These are phyloP conservation scores for Skeletonema marinoi DNA, from an alignment of 108 stramenopile genomes.

Conservation along the genomic window DNA sequence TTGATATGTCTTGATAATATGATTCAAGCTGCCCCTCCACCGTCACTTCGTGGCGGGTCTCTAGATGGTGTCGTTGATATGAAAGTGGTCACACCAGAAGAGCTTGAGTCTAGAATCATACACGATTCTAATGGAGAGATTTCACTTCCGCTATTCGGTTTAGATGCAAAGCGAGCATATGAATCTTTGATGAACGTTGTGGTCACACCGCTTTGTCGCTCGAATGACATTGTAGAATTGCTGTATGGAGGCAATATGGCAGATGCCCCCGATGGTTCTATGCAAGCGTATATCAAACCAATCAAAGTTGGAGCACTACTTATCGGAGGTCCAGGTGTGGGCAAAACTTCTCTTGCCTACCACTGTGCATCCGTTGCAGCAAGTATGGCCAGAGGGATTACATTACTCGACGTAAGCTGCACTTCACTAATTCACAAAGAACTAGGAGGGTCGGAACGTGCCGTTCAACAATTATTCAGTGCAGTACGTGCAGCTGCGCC, in stretches of 20 bases:
- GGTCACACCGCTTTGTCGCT: slow-evolving; percentile 75
- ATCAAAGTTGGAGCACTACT: slow-evolving; percentile 79
- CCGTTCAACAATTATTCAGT: slow-evolving; percentile 63
- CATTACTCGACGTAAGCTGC: slow-evolving; percentile 82
- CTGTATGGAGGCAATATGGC: slow-evolving; percentile 35
- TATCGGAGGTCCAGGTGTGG: slow-evolving; percentile 67
- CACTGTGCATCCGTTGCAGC: slow-evolving; percentile 68
- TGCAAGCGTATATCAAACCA: slow-evolving; percentile 13
- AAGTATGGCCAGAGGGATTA: slow-evolving; percentile 51
- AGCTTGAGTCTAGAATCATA: slow-evolving; percentile 42
- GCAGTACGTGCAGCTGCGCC: slow-evolving; percentile 77
- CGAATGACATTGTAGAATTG: slow-evolving; percentile 52
- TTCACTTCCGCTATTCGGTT: slow-evolving; percentile 60
- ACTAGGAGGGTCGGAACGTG: slow-evolving; percentile 81
- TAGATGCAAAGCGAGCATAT: slow-evolving; percentile 56
- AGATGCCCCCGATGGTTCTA: not conserved
- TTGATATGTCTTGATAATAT: slow-evolving; percentile 47
- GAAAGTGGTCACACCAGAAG: slow-evolving; percentile 56
- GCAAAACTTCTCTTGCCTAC: slow-evolving; percentile 73
- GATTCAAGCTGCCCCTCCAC: slow-evolving; percentile 51
- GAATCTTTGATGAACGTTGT: slow-evolving; percentile 64
- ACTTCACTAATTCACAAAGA: slow-evolving; percentile 88
- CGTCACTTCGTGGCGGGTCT: slow-evolving; percentile 62
- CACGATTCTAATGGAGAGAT: slow-evolving; percentile 21
- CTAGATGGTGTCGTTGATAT: slow-evolving; percentile 78